phyloP scores from a whole-genome alignment of 176 grass and related monocot genomes.

The Guadua angustifolia region DNA sequence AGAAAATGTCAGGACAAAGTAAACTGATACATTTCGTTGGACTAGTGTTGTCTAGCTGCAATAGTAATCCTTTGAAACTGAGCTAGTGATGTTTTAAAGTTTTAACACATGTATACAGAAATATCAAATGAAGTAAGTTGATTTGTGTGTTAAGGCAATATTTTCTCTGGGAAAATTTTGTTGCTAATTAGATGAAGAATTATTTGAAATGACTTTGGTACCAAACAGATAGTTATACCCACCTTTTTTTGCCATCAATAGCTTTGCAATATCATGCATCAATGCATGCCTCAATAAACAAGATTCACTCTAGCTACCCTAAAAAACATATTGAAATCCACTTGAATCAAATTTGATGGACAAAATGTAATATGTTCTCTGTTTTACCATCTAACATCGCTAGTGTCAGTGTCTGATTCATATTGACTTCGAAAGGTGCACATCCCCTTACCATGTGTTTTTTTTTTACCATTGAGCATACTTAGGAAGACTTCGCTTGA shows the following conservation, averaged over 20 bases:
- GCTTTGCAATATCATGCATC: neutral
- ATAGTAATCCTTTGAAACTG: neutral
- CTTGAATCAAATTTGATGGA: conserved; percentile 4
- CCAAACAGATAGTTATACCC: neutral
- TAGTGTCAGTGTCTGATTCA: neutral
- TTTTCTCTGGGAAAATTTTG: neutral
- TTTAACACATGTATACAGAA: neutral
- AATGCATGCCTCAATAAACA: neutral
- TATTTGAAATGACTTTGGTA: neutral
- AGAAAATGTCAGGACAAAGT: neutral
- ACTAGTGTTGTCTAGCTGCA: conserved; percentile 17
- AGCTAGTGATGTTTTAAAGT: conserved; percentile 14
- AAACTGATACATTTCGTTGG: neutral
- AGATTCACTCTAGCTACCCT: neutral
- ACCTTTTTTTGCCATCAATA: neutral
- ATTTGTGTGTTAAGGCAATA: neutral
- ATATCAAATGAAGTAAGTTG: conserved; percentile 6
- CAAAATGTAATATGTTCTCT: conserved; percentile 10
- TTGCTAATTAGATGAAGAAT: conserved; percentile 16
- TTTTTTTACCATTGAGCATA: neutral
- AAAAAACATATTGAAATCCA: conserved; percentile 15
- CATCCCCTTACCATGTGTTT: neutral
- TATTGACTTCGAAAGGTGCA: conserved; percentile 11
- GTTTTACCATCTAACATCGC: neutral
- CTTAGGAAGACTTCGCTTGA: neutral